A percentile compares a stretch with the other conserved stretches of the same genome.
phyloP scores from a whole-genome alignment of 352 stramenopile species.

The Phytophthora hybrid region DNA sequence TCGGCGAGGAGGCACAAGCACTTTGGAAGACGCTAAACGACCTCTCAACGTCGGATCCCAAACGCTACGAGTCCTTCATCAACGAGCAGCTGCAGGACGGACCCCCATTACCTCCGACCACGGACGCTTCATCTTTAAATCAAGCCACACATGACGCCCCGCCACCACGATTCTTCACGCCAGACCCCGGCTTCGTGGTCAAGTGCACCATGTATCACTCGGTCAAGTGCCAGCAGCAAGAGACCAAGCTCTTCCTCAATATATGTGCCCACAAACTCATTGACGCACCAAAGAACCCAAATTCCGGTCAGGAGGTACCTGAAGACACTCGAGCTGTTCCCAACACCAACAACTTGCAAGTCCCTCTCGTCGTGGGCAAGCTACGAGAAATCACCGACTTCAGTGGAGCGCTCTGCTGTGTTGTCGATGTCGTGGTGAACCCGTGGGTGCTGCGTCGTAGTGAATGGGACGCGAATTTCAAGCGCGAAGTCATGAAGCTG shows the following conservation, averaged over 20 bases:
- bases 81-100: conserved; percentile 81
- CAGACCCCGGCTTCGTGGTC: conserved; percentile 76
- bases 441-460: conserved; percentile 80
- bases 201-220: conserved; percentile 71
- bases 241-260: conserved; percentile 70
- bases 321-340: conserved; percentile 67
- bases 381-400: conserved; percentile 1
- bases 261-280: conserved; percentile 77
- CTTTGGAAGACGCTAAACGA: conserved; percentile 84
- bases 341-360: conserved; percentile 79
- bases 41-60: conserved; percentile 74
- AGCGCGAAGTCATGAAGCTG: conserved; percentile 82
- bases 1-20: conserved; percentile 67
- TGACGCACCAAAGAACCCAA: conserved; percentile 80
- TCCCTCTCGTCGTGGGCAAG: conserved; percentile 74
- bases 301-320: conserved; percentile 68
- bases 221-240: conserved; percentile 66
- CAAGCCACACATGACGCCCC: conserved; percentile 11
- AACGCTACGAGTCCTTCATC: conserved; percentile 83
- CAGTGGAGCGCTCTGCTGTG: conserved; percentile 50
- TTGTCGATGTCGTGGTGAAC: conserved; percentile 79
- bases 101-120: conserved; percentile 38
- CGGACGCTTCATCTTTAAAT: conserved; percentile 11
- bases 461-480: conserved; percentile 82
- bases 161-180: conserved; percentile 62